Percentiles rank a stretch among this genome's conserved stretches.
phyloP scores from a whole-genome alignment of 78 protist species.

The Chrysochromulina tobinii region DNA sequence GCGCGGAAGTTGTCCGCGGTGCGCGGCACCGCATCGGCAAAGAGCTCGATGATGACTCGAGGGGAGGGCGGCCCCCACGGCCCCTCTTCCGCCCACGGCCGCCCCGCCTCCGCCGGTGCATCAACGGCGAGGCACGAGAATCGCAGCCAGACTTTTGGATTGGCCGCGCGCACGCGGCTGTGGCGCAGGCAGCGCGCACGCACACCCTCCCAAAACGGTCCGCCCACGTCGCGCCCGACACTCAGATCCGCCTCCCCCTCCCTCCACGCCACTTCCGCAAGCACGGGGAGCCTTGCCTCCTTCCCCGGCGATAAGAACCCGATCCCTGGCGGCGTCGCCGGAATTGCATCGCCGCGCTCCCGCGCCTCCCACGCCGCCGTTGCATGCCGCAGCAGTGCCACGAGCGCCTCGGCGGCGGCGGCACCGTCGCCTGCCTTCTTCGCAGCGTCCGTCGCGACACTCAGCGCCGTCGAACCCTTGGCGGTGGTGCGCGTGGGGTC shows the following conservation, averaged over 20 bases:
- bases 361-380: too few species aligned
- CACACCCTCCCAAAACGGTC: neutral
- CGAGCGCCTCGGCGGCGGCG: too few species aligned
- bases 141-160: neutral
- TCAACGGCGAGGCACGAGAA: neutral
- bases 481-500: too few species aligned
- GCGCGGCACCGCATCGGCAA: conserved; percentile 77
- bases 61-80: neutral
- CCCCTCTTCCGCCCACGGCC: neutral
- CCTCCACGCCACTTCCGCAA: too few species aligned
- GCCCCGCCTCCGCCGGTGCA: neutral
- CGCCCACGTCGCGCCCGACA: neutral
- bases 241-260: neutral
- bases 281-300: too few species aligned
- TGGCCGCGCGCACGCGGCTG: neutral
- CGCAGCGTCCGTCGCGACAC: too few species aligned
- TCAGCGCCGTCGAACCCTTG: too few species aligned
- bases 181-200: neutral
- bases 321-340: too few species aligned
- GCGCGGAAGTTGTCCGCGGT: conserved; percentile 90
- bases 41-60: conserved; percentile 68
- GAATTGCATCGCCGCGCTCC: too few species aligned
- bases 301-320: too few species aligned
- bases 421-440: too few species aligned
- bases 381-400: too few species aligned